phyloP scores from a whole-genome alignment of 257 asterid species.

The Misopates orontium region DNA sequence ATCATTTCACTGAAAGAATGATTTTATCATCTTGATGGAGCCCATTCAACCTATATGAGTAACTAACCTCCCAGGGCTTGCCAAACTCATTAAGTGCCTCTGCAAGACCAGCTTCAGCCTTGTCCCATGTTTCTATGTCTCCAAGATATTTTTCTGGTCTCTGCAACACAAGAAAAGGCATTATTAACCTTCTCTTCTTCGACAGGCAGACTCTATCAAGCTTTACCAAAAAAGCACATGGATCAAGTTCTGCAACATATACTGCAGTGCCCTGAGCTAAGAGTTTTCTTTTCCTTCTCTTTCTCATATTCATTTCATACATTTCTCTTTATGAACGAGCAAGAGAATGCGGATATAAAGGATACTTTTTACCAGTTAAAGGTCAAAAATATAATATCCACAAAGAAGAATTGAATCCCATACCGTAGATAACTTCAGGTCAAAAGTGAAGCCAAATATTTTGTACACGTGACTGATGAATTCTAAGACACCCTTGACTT shows the following conservation, averaged over 20 bases:
- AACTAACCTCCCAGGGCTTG: slow-evolving; percentile 80
- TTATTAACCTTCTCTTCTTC: slow-evolving; percentile 17
- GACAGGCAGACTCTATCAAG: slow-evolving; percentile 11
- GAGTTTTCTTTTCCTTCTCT: slow-evolving; percentile 9
- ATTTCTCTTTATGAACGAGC: background rate
- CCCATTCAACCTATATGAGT: slow-evolving; percentile 14
- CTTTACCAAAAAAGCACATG: slow-evolving; percentile 17
- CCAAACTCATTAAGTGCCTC: slow-evolving; percentile 91
- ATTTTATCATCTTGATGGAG: background rate
- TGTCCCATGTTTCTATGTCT: slow-evolving; percentile 69
- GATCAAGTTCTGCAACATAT: slow-evolving; percentile 9
- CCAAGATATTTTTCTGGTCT: slow-evolving; percentile 94
- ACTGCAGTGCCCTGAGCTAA: slow-evolving; percentile 1
- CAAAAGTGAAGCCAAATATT: slow-evolving; percentile 91
- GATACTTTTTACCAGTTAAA: background rate
- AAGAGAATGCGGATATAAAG: background rate
- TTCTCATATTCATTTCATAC: background rate
- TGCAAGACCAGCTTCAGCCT: slow-evolving; percentile 85
- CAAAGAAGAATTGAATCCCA: slow-evolving; percentile 51
- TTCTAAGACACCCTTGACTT: slow-evolving; percentile 85
- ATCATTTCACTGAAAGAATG: background rate
- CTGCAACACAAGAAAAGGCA: slow-evolving; percentile 38
- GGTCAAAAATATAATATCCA: slow-evolving; percentile 17
- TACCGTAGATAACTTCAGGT: slow-evolving; percentile 95
- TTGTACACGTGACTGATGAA: slow-evolving; percentile 67